Evolutionary conservation across 1,284 basidiomycete species (phyloP), one percentile per base, ranked within the genome.

Genomic region (Pascua sp.): DNA sequence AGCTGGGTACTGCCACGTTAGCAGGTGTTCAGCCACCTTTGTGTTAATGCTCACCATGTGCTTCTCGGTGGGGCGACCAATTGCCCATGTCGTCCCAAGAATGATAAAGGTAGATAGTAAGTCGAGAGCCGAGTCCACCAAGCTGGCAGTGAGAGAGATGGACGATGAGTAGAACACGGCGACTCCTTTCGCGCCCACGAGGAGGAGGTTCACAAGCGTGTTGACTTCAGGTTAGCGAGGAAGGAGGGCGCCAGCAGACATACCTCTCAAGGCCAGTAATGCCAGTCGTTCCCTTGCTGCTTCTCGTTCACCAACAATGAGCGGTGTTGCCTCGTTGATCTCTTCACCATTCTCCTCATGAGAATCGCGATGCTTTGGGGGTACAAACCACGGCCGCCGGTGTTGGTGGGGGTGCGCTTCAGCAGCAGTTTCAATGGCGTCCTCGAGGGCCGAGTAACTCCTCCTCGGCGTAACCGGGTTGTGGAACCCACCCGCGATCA

Each of bases 71-170:
- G 78, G 65, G 63, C 76, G 42, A 2, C 75, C 75, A 37, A 76
- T 76, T 0, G 76, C 76, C 65, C 72, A 70, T 42, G 64, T 71
- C 5, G 77, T 77, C 0, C 69, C 71, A 8, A 77, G 65, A 40
- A 79, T 78, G 63, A 79, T 79, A 49, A 82, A 66, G 0, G 81
- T 83, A 15, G 79, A 80, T 1, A 84, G 63, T 16, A 83, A 73
- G 53, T 84, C 82, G 59, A 84, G 77, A 0, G 78, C 80, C 16
- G 79, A 80, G 68, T 83, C 82, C 53, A 83, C 80, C 12, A 82
- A 71, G 0, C 78, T 80, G 8, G 82, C 82, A 32, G 82, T 75
- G 49, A 84, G 77, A 18, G 82, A 83, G 55, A 84, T 80, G 8
- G 82, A 83, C 44, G 79, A 77, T 32, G 81, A 82, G 42, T 81